These are phyloP conservation scores for Trametes maxima DNA, from an alignment of 768 basidiomycete genomes.

Conservation along the genomic window DNA sequence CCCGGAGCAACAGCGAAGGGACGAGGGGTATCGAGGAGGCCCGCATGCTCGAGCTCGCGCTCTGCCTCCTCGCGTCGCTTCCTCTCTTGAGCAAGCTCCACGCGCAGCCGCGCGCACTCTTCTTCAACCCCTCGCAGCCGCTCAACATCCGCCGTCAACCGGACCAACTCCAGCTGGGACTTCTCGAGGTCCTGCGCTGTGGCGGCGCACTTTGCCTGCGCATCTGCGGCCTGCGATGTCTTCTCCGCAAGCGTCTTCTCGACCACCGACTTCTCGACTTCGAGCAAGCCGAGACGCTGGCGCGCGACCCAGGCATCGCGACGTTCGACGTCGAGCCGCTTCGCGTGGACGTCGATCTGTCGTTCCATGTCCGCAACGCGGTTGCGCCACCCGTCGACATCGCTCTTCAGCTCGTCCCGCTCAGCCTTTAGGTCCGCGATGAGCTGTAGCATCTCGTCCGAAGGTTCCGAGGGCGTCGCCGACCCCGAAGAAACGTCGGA, in stretches of 20 bases:
- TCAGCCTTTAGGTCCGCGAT: slow-evolving; percentile 83
- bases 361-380: slow-evolving; percentile 79
- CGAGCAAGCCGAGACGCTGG: slow-evolving; percentile 64
- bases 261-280: slow-evolving; percentile 65
- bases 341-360: slow-evolving; percentile 62
- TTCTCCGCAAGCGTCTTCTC: slow-evolving; percentile 49
- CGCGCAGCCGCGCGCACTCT: slow-evolving; percentile 40
- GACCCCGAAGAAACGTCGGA: slow-evolving; percentile 52
- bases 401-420: slow-evolving; percentile 84
- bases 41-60: slow-evolving; percentile 49
- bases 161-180: slow-evolving; percentile 41
- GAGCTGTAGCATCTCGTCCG: slow-evolving; percentile 77
- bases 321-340: slow-evolving; percentile 75
- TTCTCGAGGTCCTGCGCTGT: slow-evolving; percentile 31
- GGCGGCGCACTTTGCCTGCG: slow-evolving; percentile 31
- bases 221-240: slow-evolving; percentile 33
- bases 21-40: slow-evolving; percentile 45
- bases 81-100: slow-evolving; percentile 20
- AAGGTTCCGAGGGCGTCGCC: slow-evolving; percentile 44
- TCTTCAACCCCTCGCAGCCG: slow-evolving; percentile 34
- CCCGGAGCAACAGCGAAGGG: slow-evolving; percentile 32
- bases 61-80: slow-evolving; percentile 51
- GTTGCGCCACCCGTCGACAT: slow-evolving; percentile 84
- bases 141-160: slow-evolving; percentile 34
- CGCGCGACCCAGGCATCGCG: slow-evolving; percentile 85